Conservation (phyloP, 768 basidiomycete genomes). For the Mycena polygramma region DNA sequence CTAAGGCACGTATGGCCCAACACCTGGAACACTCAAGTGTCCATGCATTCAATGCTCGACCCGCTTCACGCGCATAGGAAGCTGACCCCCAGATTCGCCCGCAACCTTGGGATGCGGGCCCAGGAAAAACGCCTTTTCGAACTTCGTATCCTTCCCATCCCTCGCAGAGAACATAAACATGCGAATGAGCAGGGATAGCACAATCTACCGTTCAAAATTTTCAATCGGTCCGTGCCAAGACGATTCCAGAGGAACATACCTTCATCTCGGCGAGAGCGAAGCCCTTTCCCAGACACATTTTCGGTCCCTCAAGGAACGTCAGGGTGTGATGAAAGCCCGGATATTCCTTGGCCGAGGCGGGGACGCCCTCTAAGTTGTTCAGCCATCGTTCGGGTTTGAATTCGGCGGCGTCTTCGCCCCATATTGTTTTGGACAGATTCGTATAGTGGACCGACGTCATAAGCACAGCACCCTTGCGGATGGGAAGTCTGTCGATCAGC, state of each 20-base stretch:
- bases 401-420: constrained; percentile 43
- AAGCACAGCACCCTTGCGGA: constrained; percentile 32
- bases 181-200: background rate
- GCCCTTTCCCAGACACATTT: constrained; percentile 42
- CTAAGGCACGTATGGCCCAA: too few species aligned
- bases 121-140: constrained; percentile 8
- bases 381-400: constrained; percentile 45
- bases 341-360: constrained; percentile 36
- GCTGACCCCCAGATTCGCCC: constrained; percentile 35
- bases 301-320: constrained; percentile 46
- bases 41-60: constrained; percentile 34
- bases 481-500: constrained; percentile 14
- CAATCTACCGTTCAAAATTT: too few species aligned
- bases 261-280: constrained; percentile 46
- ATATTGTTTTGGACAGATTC: constrained; percentile 43
- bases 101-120: constrained; percentile 40
- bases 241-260: constrained; percentile 21
- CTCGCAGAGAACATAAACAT: constrained; percentile 8
- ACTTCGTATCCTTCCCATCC: constrained; percentile 17
- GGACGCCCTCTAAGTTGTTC: constrained; percentile 23
- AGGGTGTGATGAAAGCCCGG: constrained; percentile 45
- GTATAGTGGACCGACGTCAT: constrained; percentile 36
- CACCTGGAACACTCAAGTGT: too few species aligned
- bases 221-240: too few species aligned
- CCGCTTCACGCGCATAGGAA: constrained; percentile 41